Percentiles rank a stretch among this genome's conserved stretches.
Conservation (phyloP, 2,329 filamentous ascomycete species). For the Colletotrichum cuscutae region DNA sequence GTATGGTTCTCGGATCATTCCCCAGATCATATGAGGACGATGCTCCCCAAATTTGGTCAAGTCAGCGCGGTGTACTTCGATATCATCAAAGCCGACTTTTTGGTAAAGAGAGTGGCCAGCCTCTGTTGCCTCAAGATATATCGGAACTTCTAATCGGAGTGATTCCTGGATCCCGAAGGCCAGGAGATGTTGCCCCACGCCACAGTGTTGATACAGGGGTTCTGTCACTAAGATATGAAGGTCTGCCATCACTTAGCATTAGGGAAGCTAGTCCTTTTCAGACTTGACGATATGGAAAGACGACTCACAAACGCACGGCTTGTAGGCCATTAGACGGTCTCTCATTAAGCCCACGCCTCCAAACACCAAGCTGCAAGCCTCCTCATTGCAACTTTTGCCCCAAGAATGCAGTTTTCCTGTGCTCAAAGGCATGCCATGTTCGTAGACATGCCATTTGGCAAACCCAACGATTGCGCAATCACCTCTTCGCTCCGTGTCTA, state of each 20-base stretch:
- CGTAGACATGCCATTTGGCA: conserved; percentile 48
- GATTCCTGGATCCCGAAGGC: conserved; percentile 47
- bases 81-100: conserved; percentile 45
- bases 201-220: conserved; percentile 47
- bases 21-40: conserved; percentile 2
- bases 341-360: conserved; percentile 43
- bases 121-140: conserved; percentile 48
- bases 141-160: conserved; percentile 46
- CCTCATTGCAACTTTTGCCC: conserved; percentile 44
- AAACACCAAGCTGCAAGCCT: conserved; percentile 46
- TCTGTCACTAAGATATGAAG: conserved; percentile 50
- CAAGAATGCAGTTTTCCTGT: conserved; percentile 37
- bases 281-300: not conserved
- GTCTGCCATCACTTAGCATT: conserved; percentile 37
- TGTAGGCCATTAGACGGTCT: conserved; percentile 42
- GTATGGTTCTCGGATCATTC: conserved; percentile 13
- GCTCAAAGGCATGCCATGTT: conserved; percentile 36
- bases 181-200: conserved; percentile 47
- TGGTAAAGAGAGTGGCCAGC: conserved; percentile 46
- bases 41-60: conserved; percentile 7
- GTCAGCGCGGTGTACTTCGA: conserved; percentile 33
- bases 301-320: conserved; percentile 47
- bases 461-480: conserved; percentile 45
- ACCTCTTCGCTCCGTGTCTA: conserved; percentile 18
- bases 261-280: not conserved